A percentile compares a stretch with the other conserved stretches of the same genome.
Evolutionary conservation across 192 early-diverging fungal genomes (phyloP).

Genomic region (Coemansia sp.): DNA sequence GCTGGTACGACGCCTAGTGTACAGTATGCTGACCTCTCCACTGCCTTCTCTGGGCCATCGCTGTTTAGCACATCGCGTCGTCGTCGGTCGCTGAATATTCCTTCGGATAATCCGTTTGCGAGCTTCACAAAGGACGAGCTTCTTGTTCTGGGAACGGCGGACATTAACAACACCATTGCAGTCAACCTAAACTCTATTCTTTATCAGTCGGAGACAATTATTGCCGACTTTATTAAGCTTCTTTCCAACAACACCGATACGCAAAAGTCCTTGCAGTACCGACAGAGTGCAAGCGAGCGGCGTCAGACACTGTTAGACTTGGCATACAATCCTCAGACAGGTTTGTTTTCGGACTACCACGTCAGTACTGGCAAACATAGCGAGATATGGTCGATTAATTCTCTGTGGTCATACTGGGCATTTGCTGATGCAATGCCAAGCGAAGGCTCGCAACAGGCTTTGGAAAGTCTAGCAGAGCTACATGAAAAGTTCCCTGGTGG

Average conservation of each 20-base stretch:
- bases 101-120: slow-evolving; percentile 29
- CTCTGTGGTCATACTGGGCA: slow-evolving; percentile 66
- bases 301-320: slow-evolving; percentile 56
- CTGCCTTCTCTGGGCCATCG: slow-evolving; percentile 16
- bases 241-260: slow-evolving; percentile 18
- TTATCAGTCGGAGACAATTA: slow-evolving; percentile 51
- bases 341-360: slow-evolving; percentile 62
- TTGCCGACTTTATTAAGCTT: slow-evolving; percentile 24
- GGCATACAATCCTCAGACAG: slow-evolving; percentile 55
- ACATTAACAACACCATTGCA: slow-evolving; percentile 60
- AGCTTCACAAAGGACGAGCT: slow-evolving; percentile 30
- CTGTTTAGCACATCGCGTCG: slow-evolving; percentile 24
- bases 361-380: slow-evolving; percentile 33
- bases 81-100: slow-evolving; percentile 24
- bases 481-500: slow-evolving; percentile 59
- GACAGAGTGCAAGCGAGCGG: slow-evolving; percentile 43
- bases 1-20: slow-evolving; percentile 38
- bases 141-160: slow-evolving; percentile 48
- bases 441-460: slow-evolving; percentile 34
- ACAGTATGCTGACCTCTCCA: slow-evolving; percentile 23
- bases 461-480: slow-evolving; percentile 41
- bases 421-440: slow-evolving; percentile 27
- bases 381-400: slow-evolving; percentile 57
- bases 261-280: slow-evolving; percentile 17
- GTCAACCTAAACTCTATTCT: slow-evolving; percentile 70